Conservation (phyloP, 2,329 filamentous ascomycete species). For the Fusarium annulatum region DNA sequence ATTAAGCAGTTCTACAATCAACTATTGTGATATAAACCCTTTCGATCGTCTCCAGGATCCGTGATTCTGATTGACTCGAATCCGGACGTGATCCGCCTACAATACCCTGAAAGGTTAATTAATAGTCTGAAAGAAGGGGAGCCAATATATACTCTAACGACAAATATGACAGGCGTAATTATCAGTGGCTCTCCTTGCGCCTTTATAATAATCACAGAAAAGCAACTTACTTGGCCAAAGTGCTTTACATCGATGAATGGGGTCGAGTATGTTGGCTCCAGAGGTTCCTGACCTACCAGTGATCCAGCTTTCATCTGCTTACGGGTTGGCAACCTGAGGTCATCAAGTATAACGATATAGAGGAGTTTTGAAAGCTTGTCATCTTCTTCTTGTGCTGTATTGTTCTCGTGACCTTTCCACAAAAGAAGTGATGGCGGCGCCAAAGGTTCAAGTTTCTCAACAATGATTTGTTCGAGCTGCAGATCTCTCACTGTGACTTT, state of each 20-base stretch:
- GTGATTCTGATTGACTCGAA: not conserved
- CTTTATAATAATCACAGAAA: too few relatives aligned
- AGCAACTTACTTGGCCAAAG: too few relatives aligned
- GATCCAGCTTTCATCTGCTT: not conserved
- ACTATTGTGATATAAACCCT: not conserved
- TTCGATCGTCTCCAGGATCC: not conserved
- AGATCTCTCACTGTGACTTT: not conserved
- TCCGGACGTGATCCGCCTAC: not conserved
- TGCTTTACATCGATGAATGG: not conserved
- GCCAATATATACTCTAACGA: too few relatives aligned
- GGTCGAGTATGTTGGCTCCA: not conserved
- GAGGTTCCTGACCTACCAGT: not conserved
- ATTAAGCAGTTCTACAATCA: too few relatives aligned
- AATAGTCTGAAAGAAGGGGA: too few relatives aligned
- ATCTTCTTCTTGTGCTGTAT: not conserved
- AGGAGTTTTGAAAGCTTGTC: too few relatives aligned
- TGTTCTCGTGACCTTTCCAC: not conserved
- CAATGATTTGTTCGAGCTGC: accelerated
- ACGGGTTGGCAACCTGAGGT: not conserved
- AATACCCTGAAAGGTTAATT: not conserved
- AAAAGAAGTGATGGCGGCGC: not conserved
- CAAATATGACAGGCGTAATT: too few relatives aligned
- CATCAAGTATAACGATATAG: too few relatives aligned
- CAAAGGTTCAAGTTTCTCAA: not conserved
- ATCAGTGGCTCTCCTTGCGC: too few relatives aligned